These are phyloP conservation scores for Kwoniella shivajii DNA, from an alignment of 1,284 basidiomycete genomes.

Conservation along the genomic window DNA sequence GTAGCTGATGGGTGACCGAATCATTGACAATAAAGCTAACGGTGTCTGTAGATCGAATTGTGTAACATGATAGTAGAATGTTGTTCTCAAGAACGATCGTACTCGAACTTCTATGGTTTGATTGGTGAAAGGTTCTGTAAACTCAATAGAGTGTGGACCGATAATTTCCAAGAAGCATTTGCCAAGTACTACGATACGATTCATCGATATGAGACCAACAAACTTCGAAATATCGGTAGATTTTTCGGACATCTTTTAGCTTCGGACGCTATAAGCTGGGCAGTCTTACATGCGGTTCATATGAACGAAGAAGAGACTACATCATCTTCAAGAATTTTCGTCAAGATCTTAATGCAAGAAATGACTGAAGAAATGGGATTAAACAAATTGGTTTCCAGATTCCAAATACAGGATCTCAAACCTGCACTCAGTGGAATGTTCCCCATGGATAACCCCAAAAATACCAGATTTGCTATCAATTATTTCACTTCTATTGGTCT, in stretches of 20 bases:
- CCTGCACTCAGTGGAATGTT: conserved; percentile 81
- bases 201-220: conserved; percentile 98
- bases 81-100: conserved; percentile 98
- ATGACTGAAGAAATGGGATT: conserved; percentile 92
- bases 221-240: conserved; percentile 92
- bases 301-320: conserved; percentile 99
- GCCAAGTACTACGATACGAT: conserved; percentile 91
- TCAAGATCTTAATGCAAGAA: conserved; percentile 95
- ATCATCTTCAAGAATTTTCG: conserved; percentile 91
- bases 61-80: conserved; percentile 99
- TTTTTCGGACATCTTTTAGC: conserved; percentile 91
- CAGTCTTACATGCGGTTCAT: conserved; percentile 77
- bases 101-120: conserved; percentile 93
- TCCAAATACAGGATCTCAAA: conserved; percentile 81
- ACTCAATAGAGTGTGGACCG: conserved; percentile 90
- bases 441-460: conserved; percentile 93
- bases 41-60: conserved; percentile 72
- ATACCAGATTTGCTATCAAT: conserved; percentile 97
- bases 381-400: conserved; percentile 77
- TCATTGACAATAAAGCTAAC: neutral
- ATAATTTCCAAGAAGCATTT: conserved; percentile 85
- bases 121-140: conserved; percentile 96
- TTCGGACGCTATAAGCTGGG: conserved; percentile 88
- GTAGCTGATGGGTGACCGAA: conserved; percentile 20
- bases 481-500: conserved; percentile 94